A percentile compares a stretch with the other conserved stretches of the same genome.
phyloP scores from a whole-genome alignment of 768 basidiomycete species.

The Serendipita indica region DNA sequence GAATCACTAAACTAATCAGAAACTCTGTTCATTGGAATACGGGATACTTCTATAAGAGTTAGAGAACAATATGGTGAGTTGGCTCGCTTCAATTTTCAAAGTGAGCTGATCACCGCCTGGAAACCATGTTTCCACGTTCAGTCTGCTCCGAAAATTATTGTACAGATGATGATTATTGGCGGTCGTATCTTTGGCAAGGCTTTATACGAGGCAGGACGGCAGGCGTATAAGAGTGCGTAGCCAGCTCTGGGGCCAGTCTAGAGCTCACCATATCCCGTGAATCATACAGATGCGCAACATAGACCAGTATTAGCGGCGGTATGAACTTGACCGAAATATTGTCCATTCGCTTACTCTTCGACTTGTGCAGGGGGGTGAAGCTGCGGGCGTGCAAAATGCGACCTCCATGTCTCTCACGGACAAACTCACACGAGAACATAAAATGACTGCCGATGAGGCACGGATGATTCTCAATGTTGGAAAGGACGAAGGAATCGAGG shows the following conservation, averaged over 20 bases:
- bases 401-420: constrained; percentile 64
- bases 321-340: not conserved
- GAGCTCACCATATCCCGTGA: not conserved
- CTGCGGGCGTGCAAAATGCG: constrained; percentile 58
- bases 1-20: too few relatives aligned
- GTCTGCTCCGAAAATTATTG: constrained; percentile 66
- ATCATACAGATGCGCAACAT: constrained; percentile 65
- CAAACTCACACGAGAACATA: constrained; percentile 66
- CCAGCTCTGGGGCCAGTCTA: not conserved
- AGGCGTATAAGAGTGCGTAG: constrained; percentile 79
- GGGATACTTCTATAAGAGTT: too few relatives aligned
- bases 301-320: constrained; percentile 53
- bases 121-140: too few relatives aligned
- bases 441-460: constrained; percentile 93
- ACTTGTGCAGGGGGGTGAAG: constrained; percentile 31
- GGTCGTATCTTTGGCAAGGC: constrained; percentile 82
- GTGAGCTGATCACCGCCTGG: too few relatives aligned
- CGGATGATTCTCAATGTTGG: constrained; percentile 70
- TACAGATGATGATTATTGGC: constrained; percentile 67
- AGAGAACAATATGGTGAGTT: too few relatives aligned
- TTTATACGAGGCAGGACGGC: constrained; percentile 73
- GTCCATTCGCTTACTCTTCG: not conserved
- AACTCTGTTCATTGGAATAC: too few relatives aligned
- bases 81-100: too few relatives aligned
- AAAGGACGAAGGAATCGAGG: constrained; percentile 44